Base-by-base conservation (phyloP, 2,329 filamentous ascomycete species). In the Alternaria sp. region DNA sequence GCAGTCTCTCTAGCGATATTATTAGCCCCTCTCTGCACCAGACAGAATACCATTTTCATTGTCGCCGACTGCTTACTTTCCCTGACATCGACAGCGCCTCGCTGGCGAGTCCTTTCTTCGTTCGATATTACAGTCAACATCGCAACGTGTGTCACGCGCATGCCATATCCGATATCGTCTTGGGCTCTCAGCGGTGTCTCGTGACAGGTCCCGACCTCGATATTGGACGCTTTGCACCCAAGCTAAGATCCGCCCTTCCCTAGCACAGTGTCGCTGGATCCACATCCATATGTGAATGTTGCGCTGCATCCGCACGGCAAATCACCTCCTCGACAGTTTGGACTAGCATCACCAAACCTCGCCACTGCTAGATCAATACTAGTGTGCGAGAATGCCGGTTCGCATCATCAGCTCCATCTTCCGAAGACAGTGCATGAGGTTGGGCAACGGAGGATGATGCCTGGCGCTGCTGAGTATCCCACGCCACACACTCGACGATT, bases 361-460 rank as follows among this genome's bases (percentile, higher is more conserved):
- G 52, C 43, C 49, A 48, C 43, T 36, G 32, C 52, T 26, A 55
- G 30, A 36, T 41, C 20, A 12, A 61, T 48, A 39, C 49, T 51
- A 52, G 52, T 54, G 55, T 62, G 67, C 70, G 69, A 76, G 60
- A 60, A 77, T 77, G 75, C 67, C 66, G 65, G 59, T 44, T 69
- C 62, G 67, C 64, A 42, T 65, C 30, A 56, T 60, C 61, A 57
- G 24, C 55, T 42, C 49, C 47, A 52, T 64, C 54, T 67, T 59
- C 28, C 56, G 61, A 62, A 71, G 63, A 67, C 68, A 67, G 61
- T 69, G 71, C 69, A 72, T 69, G 62, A 71, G 68, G 60, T 56
- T 69, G 67, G 66, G 68, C 53, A 68, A 68, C 67, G 69, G 71
- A 70, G 70, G 67, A 74, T 76, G 69, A 73, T 67, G 71, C 62